Conservation (phyloP, 768 basidiomycete genomes). For the Boletales sp. region DNA sequence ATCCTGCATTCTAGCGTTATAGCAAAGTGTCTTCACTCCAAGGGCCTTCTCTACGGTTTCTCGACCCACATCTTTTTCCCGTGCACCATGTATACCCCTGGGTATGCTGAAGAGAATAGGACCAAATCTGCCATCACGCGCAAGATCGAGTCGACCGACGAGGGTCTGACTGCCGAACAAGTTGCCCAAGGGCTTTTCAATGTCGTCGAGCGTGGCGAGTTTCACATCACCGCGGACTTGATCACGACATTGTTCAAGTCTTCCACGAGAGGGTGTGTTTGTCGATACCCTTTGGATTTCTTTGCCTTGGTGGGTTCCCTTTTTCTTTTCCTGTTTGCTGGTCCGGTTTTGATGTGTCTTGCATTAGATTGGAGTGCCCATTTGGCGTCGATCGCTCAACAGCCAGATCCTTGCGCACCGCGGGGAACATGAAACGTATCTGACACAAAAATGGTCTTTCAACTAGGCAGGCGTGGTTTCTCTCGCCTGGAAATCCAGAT, state of each 20-base stretch:
- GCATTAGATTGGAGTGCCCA: conserved; percentile 45
- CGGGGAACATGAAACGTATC: conserved; percentile 45
- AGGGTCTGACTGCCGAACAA: conserved; percentile 56
- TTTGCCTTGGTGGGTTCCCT: conserved; percentile 41
- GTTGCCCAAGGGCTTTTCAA: conserved; percentile 57
- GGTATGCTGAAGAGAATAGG: conserved; percentile 71
- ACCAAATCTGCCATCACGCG: conserved; percentile 72
- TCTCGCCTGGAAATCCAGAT: too few species aligned
- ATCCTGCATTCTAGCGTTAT: conserved; percentile 50
- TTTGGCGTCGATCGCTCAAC: conserved; percentile 52
- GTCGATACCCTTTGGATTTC: conserved; percentile 46
- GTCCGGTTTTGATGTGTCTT: background rate
- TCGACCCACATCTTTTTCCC: conserved; percentile 81
- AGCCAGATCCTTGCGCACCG: conserved; percentile 42
- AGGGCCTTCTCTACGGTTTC: conserved; percentile 74
- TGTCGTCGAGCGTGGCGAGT: conserved; percentile 69
- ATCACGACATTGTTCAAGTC: conserved; percentile 65
- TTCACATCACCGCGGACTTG: conserved; percentile 73
- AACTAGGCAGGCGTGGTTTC: background rate
- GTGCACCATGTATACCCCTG: conserved; percentile 73
- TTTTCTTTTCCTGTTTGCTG: background rate
- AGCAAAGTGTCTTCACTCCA: conserved; percentile 78
- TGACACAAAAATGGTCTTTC: conserved; percentile 44
- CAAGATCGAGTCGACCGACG: conserved; percentile 74
- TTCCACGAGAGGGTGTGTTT: conserved; percentile 54